Percentiles rank a stretch among this genome's conserved stretches.
These are phyloP conservation scores for Suhomyces wounanorum DNA, from an alignment of 1,139 yeast genomes.

Conservation along the genomic window DNA sequence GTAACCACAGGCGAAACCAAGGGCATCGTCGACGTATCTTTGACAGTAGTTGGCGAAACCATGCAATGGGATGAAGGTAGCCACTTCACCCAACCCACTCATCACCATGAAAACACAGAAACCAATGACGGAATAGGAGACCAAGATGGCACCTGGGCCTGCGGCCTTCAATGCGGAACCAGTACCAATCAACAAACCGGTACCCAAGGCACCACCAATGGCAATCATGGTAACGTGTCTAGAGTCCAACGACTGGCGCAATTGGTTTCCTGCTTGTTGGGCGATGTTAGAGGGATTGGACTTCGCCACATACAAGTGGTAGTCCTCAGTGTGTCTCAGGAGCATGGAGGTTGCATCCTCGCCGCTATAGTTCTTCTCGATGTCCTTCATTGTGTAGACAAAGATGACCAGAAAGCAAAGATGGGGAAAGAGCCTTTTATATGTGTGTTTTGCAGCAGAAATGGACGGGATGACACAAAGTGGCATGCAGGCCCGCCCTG, in stretches of 20 bases:
- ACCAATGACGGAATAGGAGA: slow-evolving; percentile 64
- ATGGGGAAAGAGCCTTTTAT: slow-evolving; percentile 1
- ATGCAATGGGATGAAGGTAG: slow-evolving; percentile 69
- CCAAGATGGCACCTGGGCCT: slow-evolving; percentile 69
- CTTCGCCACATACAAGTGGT: slow-evolving; percentile 48
- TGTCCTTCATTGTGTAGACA: slow-evolving; percentile 15
- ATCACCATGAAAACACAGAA: slow-evolving; percentile 66
- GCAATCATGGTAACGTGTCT: slow-evolving; percentile 79
- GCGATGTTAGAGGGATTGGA: slow-evolving; percentile 44
- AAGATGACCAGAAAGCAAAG: not conserved
- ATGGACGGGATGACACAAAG: not conserved
- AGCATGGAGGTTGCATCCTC: slow-evolving; percentile 33
- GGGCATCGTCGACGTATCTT: slow-evolving; percentile 67
- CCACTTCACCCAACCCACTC: slow-evolving; percentile 75
- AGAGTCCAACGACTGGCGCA: slow-evolving; percentile 64
- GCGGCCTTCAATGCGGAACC: slow-evolving; percentile 63
- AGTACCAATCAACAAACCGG: slow-evolving; percentile 73
- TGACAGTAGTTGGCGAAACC: slow-evolving; percentile 73
- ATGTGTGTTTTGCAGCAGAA: not conserved
- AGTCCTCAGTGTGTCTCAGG: slow-evolving; percentile 52
- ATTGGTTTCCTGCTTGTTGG: slow-evolving; percentile 50
- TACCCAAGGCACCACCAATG: slow-evolving; percentile 55
- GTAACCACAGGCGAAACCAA: slow-evolving; percentile 77
- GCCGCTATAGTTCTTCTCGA: slow-evolving; percentile 22
- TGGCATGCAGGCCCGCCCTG: not conserved